phyloP scores from a whole-genome alignment of 2,329 filamentous ascomycete species.

The Clonostachys chloroleuca region DNA sequence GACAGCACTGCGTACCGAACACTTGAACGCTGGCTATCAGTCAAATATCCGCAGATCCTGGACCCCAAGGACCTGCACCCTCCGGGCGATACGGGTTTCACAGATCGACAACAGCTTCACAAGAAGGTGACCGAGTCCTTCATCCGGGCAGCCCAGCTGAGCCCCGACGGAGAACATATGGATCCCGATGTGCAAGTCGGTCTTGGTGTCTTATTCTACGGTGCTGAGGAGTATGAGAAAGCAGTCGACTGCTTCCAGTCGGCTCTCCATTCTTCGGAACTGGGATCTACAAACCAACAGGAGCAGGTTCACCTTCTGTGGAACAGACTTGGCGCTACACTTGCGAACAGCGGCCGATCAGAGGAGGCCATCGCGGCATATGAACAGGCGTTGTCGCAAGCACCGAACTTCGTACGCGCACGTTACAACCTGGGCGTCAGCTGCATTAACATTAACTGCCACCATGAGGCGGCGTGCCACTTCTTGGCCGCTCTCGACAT shows the following conservation, averaged over 20 bases:
- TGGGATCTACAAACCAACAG: constrained; percentile 76
- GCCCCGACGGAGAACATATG: constrained; percentile 90
- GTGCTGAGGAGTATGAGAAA: constrained; percentile 96
- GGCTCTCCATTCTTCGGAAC: constrained; percentile 80
- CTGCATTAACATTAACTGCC: constrained; percentile 97
- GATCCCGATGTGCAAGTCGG: constrained; percentile 98
- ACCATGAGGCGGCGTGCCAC: constrained; percentile 88
- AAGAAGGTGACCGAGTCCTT: constrained; percentile 88
- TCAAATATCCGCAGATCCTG: constrained; percentile 85
- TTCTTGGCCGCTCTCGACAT: constrained; percentile 87
- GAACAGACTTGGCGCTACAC: constrained; percentile 93
- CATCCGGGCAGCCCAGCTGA: constrained; percentile 87
- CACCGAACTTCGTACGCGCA: constrained; percentile 94
- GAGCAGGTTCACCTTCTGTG: constrained; percentile 90
- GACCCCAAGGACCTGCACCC: constrained; percentile 68
- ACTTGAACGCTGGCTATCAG: constrained; percentile 92
- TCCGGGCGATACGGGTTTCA: constrained; percentile 85
- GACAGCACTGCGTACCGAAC: constrained; percentile 96
- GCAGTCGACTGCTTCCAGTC: constrained; percentile 97
- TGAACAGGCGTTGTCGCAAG: constrained; percentile 82
- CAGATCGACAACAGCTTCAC: constrained; percentile 84
- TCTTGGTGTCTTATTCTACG: constrained; percentile 94
- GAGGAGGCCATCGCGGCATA: constrained; percentile 98
- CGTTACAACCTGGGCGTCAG: constrained; percentile 95
- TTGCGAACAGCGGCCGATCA: constrained; percentile 88